Evolutionary conservation across 2,329 filamentous ascomycete genomes (phyloP).

Genomic region (Penicillium concentricum): DNA sequence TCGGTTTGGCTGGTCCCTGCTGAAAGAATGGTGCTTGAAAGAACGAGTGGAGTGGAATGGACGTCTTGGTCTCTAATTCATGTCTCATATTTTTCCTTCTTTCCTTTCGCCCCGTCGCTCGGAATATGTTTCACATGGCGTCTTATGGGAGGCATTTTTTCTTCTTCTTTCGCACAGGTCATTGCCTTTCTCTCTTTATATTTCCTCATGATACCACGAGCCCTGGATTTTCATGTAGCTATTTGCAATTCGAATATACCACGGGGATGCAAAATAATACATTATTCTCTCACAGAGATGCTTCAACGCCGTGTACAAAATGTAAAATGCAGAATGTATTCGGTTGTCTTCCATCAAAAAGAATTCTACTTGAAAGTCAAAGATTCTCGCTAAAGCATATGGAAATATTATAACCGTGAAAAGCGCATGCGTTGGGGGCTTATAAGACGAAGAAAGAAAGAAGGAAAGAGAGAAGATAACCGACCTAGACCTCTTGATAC

Average conservation of each 20-base stretch:
- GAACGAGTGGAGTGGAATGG: conserved; percentile 48
- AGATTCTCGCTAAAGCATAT: neutral
- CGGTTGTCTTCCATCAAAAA: neutral
- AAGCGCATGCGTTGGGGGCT: neutral
- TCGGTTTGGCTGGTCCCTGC: conserved; percentile 44
- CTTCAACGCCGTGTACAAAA: neutral
- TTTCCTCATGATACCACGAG: conserved; percentile 36
- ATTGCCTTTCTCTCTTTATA: conserved; percentile 13
- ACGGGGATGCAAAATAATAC: conserved; percentile 8
- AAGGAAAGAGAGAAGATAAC: neutral
- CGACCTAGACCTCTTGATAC: conserved; percentile 18
- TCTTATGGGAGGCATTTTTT: conserved; percentile 2
- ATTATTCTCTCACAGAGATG: neutral
- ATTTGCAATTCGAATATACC: conserved; percentile 22
- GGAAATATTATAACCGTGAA: neutral
- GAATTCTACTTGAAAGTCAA: neutral
- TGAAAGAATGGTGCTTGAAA: conserved; percentile 48
- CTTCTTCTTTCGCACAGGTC: neutral
- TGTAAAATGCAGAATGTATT: neutral
- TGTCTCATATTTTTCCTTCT: neutral
- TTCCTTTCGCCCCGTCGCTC: neutral
- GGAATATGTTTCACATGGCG: conserved; percentile 6
- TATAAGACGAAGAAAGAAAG: neutral
- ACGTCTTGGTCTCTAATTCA: conserved; percentile 38
- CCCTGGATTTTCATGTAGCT: conserved; percentile 23